Base-by-base conservation (phyloP, 2,329 filamentous ascomycete species). In the Trichoderma semiorbis region DNA sequence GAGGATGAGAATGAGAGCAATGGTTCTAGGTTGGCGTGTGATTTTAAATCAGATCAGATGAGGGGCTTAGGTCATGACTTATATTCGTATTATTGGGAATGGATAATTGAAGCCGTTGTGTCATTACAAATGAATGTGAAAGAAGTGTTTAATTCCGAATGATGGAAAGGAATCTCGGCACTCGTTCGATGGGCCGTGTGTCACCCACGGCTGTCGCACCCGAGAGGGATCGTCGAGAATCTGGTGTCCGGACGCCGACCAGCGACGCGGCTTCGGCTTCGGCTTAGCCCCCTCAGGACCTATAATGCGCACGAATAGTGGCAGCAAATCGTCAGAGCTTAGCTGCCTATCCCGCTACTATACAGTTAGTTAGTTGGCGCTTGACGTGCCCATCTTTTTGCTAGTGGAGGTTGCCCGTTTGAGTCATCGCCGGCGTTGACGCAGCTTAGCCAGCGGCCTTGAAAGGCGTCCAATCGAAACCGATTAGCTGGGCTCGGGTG, bases 221-320 rank as follows among this genome's bases (percentile, higher is more conserved):
- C 64, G 64, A 36, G 39, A 43, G 18, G 26, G 12, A 24, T 66
- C 21, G 36, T 66, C 21, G 36, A 39, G 3, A 26, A 50, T 11
- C 43, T 30, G 43, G 47, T 30, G 28, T 24, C 47, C 36, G 36
- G 18, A 14, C 12, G 10, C 62, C 28, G 36, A 8, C 34, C 34
- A 36, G 34, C 21, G 28, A 34, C n/a, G 50, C 64, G 64, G 64
- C 64, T 67, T 67, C 64, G 50, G 64, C 64, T 67, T 67, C 64
- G 64, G 64, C 64, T 43, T 14, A 28, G 24, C 32, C 39, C 10
- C 47, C 28, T 21, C n/a, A 39, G 6, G 36, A 36, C 36, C 14
- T 39, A 18, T 39, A 39, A 39, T 18, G 36, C 16, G 36, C 16
- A 2, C 36, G 36, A 36, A 18, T 47, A 47, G n/a, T 47, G 43